Evolutionary conservation across 768 basidiomycete species (phyloP), one percentile per base, ranked within the genome.

Genomic region (Mycena capillaripes): DNA sequence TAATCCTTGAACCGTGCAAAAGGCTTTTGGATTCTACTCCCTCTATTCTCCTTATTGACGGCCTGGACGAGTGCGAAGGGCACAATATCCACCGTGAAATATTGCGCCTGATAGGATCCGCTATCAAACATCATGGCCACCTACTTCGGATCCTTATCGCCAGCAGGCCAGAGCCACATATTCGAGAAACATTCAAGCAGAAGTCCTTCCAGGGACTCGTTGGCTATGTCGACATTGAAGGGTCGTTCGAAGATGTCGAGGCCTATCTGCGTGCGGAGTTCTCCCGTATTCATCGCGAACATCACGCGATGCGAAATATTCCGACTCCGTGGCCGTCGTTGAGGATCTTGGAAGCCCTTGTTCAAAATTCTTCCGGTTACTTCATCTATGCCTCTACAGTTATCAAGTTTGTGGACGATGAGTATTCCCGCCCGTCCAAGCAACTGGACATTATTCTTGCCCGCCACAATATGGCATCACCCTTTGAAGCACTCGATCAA

Each of bases 221-320:
- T 16, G 23, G 8, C 27, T 29, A 4, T 16, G 16, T 59, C 38
- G 19, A 62, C 34, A 42, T 62, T 4, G 29, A 50, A 34, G 25
- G 32, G 34, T 46, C 40, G 21, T 42, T 61, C 42, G 3, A 44
- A 21, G 59, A 61, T 12, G 23, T 58, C 36, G 8, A n/a, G 36
- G 10, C 12, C 12, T 58, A 58, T 36, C 23, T 58, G n/a, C 34
- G 9, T 0, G 29, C 6, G 23, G 56, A 58, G 46, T 61, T 61
- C 32, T 27, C 59, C 25, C 59, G 59, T n/a, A 61, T 61, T 30
- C 40, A 46, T 46, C n/a, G 40, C 19, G 59, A 61, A n/a, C 59
- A 61, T 34, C 16, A 5, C 29, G 36, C 59, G 7, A 61, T 61
- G 59, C 16, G 27, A 30, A 29, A 23, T 16, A 32, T 61, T 61